Conservation (phyloP, 805 yeast species). For the Kodamaea laetipori region DNA sequence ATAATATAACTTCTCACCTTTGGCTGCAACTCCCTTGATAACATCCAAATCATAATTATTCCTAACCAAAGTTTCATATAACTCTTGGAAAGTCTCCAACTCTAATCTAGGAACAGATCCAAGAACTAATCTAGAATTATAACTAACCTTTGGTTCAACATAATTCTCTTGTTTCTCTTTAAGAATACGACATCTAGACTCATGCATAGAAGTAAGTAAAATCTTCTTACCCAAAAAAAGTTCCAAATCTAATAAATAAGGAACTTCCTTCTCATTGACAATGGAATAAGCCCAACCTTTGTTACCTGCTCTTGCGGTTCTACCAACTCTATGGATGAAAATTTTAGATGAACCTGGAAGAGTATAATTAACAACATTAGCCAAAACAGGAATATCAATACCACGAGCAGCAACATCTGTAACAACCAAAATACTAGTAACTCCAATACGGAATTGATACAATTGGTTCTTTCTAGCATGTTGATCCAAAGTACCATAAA, state of each 20-base stretch:
- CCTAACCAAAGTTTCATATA: conserved; percentile 59
- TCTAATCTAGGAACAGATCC: conserved; percentile 79
- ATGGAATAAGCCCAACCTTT: conserved; percentile 97
- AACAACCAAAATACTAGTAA: conserved; percentile 85
- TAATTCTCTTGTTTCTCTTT: conserved; percentile 38
- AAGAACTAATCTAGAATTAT: conserved; percentile 73
- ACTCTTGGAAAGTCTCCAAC: conserved; percentile 72
- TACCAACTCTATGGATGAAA: conserved; percentile 95
- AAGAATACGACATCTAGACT: conserved; percentile 56
- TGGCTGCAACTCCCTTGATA: conserved; percentile 68
- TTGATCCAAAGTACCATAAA: conserved; percentile 94
- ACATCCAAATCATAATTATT: conserved; percentile 69
- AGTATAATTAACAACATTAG: conserved; percentile 90
- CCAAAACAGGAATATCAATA: conserved; percentile 95
- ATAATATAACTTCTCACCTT: conserved; percentile 86
- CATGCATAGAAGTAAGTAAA: conserved; percentile 67
- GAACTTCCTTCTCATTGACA: conserved; percentile 80
- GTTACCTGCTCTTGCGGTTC: conserved; percentile 99
- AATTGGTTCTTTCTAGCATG: conserved; percentile 90
- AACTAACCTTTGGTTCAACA: conserved; percentile 62
- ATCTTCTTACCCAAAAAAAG: conserved; percentile 85
- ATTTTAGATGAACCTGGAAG: conserved; percentile 91
- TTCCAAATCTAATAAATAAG: conserved; percentile 88
- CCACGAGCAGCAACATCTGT: conserved; percentile 99
- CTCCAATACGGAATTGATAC: conserved; percentile 79